Conservation (phyloP, 2,329 filamentous ascomycete species). For the Amesomyces nigricolor region DNA sequence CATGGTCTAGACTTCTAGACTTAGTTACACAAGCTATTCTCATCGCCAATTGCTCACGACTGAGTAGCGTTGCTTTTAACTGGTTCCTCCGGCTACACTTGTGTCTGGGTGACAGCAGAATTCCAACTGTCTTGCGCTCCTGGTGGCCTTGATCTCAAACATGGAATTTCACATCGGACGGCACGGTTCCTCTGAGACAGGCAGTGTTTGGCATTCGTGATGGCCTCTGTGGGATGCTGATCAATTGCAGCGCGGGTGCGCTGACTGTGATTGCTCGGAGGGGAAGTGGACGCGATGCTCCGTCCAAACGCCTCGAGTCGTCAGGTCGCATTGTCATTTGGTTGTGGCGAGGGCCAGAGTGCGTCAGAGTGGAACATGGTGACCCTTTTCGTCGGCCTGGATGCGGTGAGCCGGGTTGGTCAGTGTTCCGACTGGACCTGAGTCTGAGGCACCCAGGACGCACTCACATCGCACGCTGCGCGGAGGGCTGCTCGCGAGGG, state of each 20-base stretch:
- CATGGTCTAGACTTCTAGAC: conserved; percentile 2
- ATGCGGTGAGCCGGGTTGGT: conserved; percentile 15
- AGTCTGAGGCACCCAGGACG: no score
- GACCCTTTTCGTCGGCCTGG: background rate
- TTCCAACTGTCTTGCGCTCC: background rate
- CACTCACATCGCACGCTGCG: no score
- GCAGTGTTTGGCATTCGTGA: background rate
- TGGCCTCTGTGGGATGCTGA: conserved; percentile 2
- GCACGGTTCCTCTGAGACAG: conserved; percentile 8
- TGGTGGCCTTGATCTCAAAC: background rate
- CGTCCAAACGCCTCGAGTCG: conserved; percentile 1
- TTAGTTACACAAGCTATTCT: background rate
- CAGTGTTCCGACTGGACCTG: conserved; percentile 3
- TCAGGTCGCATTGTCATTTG: conserved; percentile 8
- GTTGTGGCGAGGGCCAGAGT: background rate
- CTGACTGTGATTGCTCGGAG: background rate
- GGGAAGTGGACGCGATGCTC: conserved; percentile 2
- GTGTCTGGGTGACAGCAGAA: no score
- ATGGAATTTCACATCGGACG: background rate
- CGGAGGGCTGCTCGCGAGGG: background rate
- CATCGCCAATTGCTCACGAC: no score
- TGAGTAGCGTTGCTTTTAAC: no score
- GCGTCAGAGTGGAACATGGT: background rate
- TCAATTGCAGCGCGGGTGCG: conserved; percentile 1
- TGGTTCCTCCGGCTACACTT: no score